Evolutionary conservation across 2,329 filamentous ascomycete species (phyloP), one percentile per base, ranked within the genome.

Genomic region (Pseudogymnoascus sp.): DNA sequence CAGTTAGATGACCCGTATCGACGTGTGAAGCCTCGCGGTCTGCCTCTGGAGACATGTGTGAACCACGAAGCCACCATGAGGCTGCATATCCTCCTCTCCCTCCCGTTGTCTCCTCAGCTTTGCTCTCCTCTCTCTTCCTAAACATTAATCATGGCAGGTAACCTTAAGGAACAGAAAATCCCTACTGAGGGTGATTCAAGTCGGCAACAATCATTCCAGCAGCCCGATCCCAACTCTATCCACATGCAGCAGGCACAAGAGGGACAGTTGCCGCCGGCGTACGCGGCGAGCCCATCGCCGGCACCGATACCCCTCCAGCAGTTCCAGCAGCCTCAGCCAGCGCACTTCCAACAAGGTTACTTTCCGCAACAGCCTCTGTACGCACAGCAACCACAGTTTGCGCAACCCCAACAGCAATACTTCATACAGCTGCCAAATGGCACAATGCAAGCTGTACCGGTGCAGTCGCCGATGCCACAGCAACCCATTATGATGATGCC

Each of bases 401-500:
- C 29, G 15, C 48, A 55, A 55, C 27, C 27, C n/a, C 48, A 55
- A 18, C 48, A 55, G 29, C 48, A 55, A 21, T 55, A 33, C 48
- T 55, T 55, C n/a, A 33, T 55, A 4, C 48, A 55, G n/a, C 29
- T 55, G n/a, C 48, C 48, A 33, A 33, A 55, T 55, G 48, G 48
- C 27, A 31, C 27, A 18, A 55, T 55, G 48, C 48, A 55, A n/a
- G 48, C 48, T n/a, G 27, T 55, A 12, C 4, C 48, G 27, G 48
- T 12, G 27, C 48, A 45, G 40, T 21, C 21, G 21, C 40, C 40
- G 39, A 42, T 15, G 27, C 45, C 45, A 52, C 45, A 52, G 4
- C 45, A 52, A 52, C 45, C 27, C n/a, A 10, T 31, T 12, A 18
- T 33, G 27, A 33, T 55, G 48, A 55, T 18, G 27, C 48, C 48